Conservation (phyloP, 495 filamentous ascomycete species). For the Gamarada debralockiae region DNA sequence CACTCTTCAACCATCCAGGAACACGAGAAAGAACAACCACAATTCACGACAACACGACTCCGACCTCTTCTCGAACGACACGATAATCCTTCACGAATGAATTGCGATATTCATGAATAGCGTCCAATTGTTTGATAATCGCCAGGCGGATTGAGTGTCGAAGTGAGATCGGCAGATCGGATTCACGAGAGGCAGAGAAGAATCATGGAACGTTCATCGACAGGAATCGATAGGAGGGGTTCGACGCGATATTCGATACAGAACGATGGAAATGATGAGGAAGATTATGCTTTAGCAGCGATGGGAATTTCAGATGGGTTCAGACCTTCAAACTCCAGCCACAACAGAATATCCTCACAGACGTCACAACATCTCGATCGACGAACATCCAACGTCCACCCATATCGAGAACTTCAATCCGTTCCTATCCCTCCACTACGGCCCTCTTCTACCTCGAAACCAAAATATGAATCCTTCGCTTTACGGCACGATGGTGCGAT, state of each 20-base stretch:
- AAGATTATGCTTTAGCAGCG: slow-evolving; percentile 36
- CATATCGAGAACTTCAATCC: slow-evolving; percentile 6
- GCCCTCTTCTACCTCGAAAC: slow-evolving; percentile 46
- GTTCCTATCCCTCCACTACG: slow-evolving; percentile 27
- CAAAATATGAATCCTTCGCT: slow-evolving; percentile 37
- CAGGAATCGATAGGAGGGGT: slow-evolving; percentile 20
- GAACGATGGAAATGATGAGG: slow-evolving; percentile 24
- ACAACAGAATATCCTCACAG: slow-evolving; percentile 18
- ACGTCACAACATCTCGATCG: slow-evolving; percentile 29
- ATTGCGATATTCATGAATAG: slow-evolving; percentile 12
- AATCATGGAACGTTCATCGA: slow-evolving; percentile 15
- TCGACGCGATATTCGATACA: slow-evolving; percentile 18
- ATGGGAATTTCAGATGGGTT: slow-evolving; percentile 43
- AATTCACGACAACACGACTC: neutral
- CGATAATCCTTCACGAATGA: slow-evolving; percentile 1
- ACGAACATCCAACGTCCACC: slow-evolving; percentile 12
- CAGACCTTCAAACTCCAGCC: slow-evolving; percentile 22
- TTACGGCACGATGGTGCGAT: slow-evolving; percentile 38
- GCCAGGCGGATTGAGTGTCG: neutral
- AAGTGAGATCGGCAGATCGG: slow-evolving; percentile 10
- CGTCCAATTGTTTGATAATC: neutral
- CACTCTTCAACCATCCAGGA: too few species aligned
- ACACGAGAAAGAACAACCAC: too few species aligned
- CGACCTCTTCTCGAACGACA: neutral
- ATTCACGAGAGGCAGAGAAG: neutral